These are phyloP conservation scores for Fusarium phyllophilum DNA, from an alignment of 2,329 filamentous ascomycete genomes.

Conservation along the genomic window DNA sequence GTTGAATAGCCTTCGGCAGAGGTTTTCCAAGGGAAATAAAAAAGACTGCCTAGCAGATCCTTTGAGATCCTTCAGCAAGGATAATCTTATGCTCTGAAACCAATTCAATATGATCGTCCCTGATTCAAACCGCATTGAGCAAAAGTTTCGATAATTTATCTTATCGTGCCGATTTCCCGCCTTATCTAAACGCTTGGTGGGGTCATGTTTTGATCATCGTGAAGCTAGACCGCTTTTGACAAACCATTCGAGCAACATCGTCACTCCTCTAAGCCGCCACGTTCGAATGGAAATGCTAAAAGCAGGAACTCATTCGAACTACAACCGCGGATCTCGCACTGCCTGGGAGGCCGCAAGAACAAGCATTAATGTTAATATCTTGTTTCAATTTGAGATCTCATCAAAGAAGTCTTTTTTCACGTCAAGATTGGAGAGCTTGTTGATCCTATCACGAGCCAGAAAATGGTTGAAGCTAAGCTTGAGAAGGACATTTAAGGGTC, in stretches of 20 bases:
- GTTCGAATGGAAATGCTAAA: neutral
- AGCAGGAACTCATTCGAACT: neutral
- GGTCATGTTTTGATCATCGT: neutral
- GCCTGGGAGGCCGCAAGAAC: constrained; percentile 2
- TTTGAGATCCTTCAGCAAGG: neutral
- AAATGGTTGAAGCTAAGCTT: neutral
- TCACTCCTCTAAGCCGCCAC: constrained; percentile 13
- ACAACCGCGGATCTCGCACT: neutral
- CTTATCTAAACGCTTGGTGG: constrained; percentile 10
- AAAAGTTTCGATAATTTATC: neutral
- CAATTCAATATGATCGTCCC: neutral
- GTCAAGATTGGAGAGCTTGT: neutral
- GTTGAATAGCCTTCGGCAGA: neutral
- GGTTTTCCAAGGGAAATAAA: neutral
- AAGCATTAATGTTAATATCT: neutral
- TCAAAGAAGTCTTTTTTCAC: neutral
- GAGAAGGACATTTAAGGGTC: neutral
- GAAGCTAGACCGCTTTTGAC: neutral
- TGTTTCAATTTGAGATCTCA: neutral
- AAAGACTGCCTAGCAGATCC: neutral
- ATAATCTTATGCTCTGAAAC: neutral
- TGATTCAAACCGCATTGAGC: neutral
- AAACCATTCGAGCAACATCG: constrained; percentile 1
- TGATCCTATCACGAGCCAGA: neutral
- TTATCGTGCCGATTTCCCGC: neutral